Conservation (phyloP, 2,329 filamentous ascomycete species). For the Diplodia seriata region DNA sequence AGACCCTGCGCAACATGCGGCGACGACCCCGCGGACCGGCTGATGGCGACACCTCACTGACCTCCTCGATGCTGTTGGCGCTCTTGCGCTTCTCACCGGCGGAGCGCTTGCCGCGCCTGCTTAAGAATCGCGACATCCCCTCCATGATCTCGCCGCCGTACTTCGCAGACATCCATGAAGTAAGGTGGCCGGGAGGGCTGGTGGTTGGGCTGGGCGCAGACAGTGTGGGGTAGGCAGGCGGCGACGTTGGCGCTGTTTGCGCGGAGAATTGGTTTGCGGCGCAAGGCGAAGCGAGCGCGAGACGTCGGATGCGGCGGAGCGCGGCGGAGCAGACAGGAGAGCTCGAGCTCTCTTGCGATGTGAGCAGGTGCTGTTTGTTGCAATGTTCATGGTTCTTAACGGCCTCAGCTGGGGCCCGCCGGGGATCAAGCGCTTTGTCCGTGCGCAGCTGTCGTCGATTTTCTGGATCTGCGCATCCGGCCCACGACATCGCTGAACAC, state of each 20-base stretch:
- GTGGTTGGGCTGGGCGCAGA: slow-evolving; percentile 22
- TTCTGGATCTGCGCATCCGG: slow-evolving; percentile 28
- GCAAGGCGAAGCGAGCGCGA: slow-evolving; percentile 17
- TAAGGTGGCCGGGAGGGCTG: slow-evolving; percentile 15
- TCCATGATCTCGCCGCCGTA: slow-evolving; percentile 48
- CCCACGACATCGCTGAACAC: slow-evolving; percentile 33
- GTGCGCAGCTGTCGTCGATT: slow-evolving; percentile 26
- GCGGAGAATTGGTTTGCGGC: slow-evolving; percentile 21
- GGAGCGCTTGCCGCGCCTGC: slow-evolving; percentile 66
- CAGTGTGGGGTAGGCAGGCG: slow-evolving; percentile 32
- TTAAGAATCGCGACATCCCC: slow-evolving; percentile 70
- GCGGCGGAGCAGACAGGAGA: slow-evolving; percentile 27
- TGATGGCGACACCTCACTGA: slow-evolving; percentile 24
- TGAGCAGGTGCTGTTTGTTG: slow-evolving; percentile 24
- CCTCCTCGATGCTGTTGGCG: slow-evolving; percentile 28
- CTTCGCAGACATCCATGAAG: slow-evolving; percentile 36
- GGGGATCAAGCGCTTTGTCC: slow-evolving; percentile 27
- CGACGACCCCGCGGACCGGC: slow-evolving; percentile 21
- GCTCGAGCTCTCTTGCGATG: slow-evolving; percentile 17
- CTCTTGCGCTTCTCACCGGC: slow-evolving; percentile 44
- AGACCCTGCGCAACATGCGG: slow-evolving; percentile 23
- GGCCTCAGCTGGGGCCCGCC: slow-evolving; percentile 19
- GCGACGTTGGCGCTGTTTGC: slow-evolving; percentile 15
- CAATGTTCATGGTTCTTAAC: slow-evolving; percentile 16
- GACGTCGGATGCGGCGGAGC: slow-evolving; percentile 11